Conservation (phyloP, 805 yeast genomes). For the Diddensiella santjacobensis region DNA sequence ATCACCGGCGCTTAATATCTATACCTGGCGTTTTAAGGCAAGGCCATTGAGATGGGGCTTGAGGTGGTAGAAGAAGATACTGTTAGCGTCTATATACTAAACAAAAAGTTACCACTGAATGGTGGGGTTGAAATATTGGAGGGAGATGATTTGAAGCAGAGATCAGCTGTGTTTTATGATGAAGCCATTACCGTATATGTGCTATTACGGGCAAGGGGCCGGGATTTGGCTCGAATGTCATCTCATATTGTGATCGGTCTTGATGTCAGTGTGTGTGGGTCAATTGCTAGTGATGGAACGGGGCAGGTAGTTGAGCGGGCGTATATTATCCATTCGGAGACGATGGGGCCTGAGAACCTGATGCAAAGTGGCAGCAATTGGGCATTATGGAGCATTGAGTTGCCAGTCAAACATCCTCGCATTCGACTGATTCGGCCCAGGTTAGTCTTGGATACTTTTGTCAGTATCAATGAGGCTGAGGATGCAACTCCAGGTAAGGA, state of each 20-base stretch:
- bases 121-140: neutral
- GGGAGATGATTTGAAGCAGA: neutral
- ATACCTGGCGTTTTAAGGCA: too few relatives aligned
- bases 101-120: neutral
- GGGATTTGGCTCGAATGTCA: conserved; percentile 1
- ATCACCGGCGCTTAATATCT: too few relatives aligned
- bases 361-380: neutral
- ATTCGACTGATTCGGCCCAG: conserved; percentile 17
- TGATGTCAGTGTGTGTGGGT: conserved; percentile 10
- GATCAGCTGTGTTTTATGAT: conserved; percentile 20
- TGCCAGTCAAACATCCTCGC: conserved; percentile 21
- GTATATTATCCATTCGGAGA: conserved; percentile 11
- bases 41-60: neutral
- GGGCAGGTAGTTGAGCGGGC: neutral
- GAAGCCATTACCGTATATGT: conserved; percentile 18
- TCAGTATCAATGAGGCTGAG: conserved; percentile 1
- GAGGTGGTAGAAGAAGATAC: neutral
- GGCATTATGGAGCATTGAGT: conserved; percentile 16
- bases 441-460: conserved; percentile 16
- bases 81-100: neutral
- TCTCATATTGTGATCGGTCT: conserved; percentile 1
- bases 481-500: conserved; percentile 1
- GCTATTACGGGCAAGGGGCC: conserved; percentile 1
- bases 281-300: neutral
- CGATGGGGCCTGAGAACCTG: conserved; percentile 4